Base-by-base conservation (phyloP, 306 rosid genomes). In the Ziziphus jujuba region DNA sequence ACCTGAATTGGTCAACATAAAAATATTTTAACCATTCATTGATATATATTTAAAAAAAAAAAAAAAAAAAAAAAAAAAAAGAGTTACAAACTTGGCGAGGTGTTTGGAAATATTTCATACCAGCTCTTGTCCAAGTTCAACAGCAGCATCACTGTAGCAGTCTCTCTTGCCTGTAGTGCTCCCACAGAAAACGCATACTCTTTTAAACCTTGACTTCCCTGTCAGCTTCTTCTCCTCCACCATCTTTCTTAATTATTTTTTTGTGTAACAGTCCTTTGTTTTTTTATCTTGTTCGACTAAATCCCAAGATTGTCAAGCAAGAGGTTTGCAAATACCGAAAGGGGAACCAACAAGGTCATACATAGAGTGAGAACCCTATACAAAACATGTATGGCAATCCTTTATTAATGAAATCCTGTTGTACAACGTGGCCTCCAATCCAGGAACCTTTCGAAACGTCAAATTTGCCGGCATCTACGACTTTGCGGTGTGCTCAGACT, bases 121-220 rank as follows among this genome's bases (percentile, higher is more conserved):
- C 79, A 84, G 72, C 70, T 84, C 88, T 16, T 75, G 69, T 48
- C 66, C 88, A 28, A 84, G 58, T 55, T 80, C 85, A 65, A 77
- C 57, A 51, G 88, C 85, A 65, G 85, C 88, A 36, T 75, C 81
- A 35, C 72, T 50, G 60, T 84, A 84, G 66, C 83, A 61, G 19
- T 65, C 49, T 33, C 75, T 80, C 67, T 75, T 80, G 4, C 88
- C 88, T 44, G 71, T 34, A 51, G 83, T 77, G 70, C 88, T 84
- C 20, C 83, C 88, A 69, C 88, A 80, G 66, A 80, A 80, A 31
- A 84, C 88, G 56, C 88, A 84, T 24, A 80, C 78, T 31, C 75
- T 77, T 50, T 68, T 74, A 79, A 84, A 84, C 28, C 61, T 80
- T n/a, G 88, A 84, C 28, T 65, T 77, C 55, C 15, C 59, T 13